Base-by-base conservation (phyloP, 129 eudicot species). In the Flaveria robusta region DNA sequence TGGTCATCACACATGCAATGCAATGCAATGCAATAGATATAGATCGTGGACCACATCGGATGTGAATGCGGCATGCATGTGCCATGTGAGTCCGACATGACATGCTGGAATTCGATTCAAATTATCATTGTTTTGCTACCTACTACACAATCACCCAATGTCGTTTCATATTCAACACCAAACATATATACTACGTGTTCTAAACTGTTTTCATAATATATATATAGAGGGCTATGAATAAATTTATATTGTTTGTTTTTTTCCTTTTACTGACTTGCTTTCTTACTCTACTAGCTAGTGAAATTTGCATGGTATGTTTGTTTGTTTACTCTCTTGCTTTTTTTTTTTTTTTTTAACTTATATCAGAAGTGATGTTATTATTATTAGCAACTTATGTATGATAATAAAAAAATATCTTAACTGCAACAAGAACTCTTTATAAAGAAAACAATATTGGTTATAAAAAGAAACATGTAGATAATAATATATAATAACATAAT, bases 31-130 rank as follows among this genome's bases (percentile, higher is more conserved):
- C 27, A 34, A 34, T 34, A 34, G 83, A 59, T 47, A 78, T 79
- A 71, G 83, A 59, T 47, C 16, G 54, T 73, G 83, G 75, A 80
- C 83, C 83, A 80, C 83, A 66, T 26, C 15, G 49, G 68, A 79
- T 29, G 42, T 72, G 83, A 72, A 9, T 19, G 74, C 20, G 74
- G 68, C 58, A 50, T 13, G 34, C 83, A 72, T 79, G 83, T 72
- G 83, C 74, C 83, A 72, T 79, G 72, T 79, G 77, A 52, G 42
- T 24, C 12, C 24, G 73, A 71, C 59, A 26, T 79, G 78, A 65
- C 78, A 72, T 55, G 72, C 55, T 64, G 60, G 68, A 79, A 79
- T 26, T 43, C 42, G 16, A 20, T 73, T 18, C 24, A 9, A 34
- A 52, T 69, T 23, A 68, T 60, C 43, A 47, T 47, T 47, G 47